These are phyloP conservation scores for Phyllostachys edulis DNA, from an alignment of 176 grass and related monocot genomes.

Conservation along the genomic window DNA sequence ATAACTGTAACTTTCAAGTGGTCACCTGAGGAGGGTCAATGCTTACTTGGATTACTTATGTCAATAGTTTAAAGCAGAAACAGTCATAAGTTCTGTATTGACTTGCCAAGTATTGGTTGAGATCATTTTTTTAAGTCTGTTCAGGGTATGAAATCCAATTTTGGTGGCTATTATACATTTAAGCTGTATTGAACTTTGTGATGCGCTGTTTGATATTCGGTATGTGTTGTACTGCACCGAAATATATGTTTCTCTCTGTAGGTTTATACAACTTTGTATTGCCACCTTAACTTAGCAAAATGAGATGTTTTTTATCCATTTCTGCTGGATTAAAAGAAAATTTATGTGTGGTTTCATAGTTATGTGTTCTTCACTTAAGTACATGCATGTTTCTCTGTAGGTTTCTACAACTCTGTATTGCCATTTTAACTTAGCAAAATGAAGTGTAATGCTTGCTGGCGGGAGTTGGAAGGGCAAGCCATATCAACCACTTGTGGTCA, in stretches of 20 bases:
- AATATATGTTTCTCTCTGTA: neutral
- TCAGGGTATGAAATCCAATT: neutral
- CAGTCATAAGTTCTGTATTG: neutral
- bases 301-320: constrained; percentile 35
- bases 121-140: neutral
- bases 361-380: neutral
- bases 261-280: neutral
- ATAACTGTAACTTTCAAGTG: too few species aligned
- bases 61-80: neutral
- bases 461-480: constrained; percentile 77
- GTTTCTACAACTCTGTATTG: neutral
- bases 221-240: neutral
- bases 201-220: neutral
- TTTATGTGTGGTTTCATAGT: neutral
- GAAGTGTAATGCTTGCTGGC: constrained; percentile 95
- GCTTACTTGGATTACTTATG: neutral
- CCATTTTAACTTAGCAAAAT: constrained; percentile 32
- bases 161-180: neutral
- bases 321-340: neutral
- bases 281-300: neutral
- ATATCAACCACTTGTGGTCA: constrained; percentile 84
- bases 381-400: constrained; percentile 30
- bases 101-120: neutral
- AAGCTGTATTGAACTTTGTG: neutral
- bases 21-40: neutral